Conservation (phyloP, 2,329 filamentous ascomycete species). For the Fusarium sambucinum region DNA sequence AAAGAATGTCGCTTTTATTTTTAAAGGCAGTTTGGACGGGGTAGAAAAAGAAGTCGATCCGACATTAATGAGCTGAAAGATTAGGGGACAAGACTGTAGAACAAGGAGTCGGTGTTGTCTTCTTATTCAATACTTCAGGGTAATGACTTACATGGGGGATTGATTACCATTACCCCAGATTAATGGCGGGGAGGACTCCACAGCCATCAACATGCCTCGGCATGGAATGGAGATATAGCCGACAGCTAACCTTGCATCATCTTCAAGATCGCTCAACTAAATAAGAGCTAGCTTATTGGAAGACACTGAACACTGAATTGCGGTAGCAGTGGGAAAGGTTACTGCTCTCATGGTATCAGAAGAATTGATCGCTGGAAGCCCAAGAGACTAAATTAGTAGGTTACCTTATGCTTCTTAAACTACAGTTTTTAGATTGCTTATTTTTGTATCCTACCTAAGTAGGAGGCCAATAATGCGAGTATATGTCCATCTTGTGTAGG, state of each 20-base stretch:
- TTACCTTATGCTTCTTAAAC: no score
- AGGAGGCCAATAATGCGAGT: no score
- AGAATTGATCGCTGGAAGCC: no score
- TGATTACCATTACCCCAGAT: constrained; percentile 22
- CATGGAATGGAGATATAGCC: constrained; percentile 10
- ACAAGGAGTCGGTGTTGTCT: not conserved
- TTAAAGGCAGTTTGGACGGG: no score
- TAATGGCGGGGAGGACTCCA: constrained; percentile 37
- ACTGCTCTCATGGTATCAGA: no score
- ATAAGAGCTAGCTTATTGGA: not conserved
- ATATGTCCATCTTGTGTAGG: no score
- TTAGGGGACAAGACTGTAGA: not conserved
- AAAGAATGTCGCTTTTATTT: not conserved
- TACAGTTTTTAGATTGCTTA: no score
- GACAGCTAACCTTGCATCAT: constrained; percentile 3
- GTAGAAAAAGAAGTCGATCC: not conserved
- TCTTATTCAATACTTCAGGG: constrained; percentile 15
- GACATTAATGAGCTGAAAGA: not conserved
- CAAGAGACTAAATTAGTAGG: no score
- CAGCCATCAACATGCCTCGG: constrained; percentile 23
- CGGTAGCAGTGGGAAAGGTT: not conserved
- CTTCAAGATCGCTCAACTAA: not conserved
- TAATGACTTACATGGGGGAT: constrained; percentile 21
- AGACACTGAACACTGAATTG: not conserved
- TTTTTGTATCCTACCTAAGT: no score